phyloP scores from a whole-genome alignment of 2,329 filamentous ascomycete genomes.

The Hypoxylon sp. region DNA sequence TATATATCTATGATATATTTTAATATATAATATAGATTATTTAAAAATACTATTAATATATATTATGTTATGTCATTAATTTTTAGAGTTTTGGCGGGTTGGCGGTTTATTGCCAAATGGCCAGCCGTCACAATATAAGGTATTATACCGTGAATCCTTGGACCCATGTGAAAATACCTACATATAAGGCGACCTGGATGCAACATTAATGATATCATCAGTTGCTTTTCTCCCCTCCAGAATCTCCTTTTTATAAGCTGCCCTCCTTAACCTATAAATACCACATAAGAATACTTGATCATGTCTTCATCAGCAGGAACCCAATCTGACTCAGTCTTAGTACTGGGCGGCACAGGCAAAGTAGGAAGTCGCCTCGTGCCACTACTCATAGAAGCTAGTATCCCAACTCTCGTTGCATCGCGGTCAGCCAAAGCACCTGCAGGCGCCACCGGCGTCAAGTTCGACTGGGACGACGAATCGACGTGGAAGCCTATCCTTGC shows the following conservation, averaged over 20 bases:
- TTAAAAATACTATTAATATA: too few relatives aligned
- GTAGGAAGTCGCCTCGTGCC: slow-evolving; percentile 59
- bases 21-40: too few relatives aligned
- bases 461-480: slow-evolving; percentile 62
- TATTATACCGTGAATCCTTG: too few relatives aligned
- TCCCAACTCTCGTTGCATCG: slow-evolving; percentile 58
- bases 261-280: neutral
- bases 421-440: slow-evolving; percentile 51
- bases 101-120: too few relatives aligned
- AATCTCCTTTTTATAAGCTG: neutral
- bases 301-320: slow-evolving; percentile 30
- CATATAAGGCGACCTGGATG: neutral
- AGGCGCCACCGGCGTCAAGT: slow-evolving; percentile 52
- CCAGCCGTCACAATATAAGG: too few relatives aligned
- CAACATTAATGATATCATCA: slow-evolving; percentile 3
- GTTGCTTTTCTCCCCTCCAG: neutral
- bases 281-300: neutral
- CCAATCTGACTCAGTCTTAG: slow-evolving; percentile 53
- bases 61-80: too few relatives aligned
- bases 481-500: slow-evolving; percentile 59
- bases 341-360: slow-evolving; percentile 64
- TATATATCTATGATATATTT: too few relatives aligned
- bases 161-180: neutral
- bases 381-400: slow-evolving; percentile 53
- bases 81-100: too few relatives aligned